Percentiles rank a stretch among this genome's conserved stretches.
These are phyloP conservation scores for Thinopyrum elongatum DNA, from an alignment of 176 grass and related monocot genomes.

Conservation along the genomic window DNA sequence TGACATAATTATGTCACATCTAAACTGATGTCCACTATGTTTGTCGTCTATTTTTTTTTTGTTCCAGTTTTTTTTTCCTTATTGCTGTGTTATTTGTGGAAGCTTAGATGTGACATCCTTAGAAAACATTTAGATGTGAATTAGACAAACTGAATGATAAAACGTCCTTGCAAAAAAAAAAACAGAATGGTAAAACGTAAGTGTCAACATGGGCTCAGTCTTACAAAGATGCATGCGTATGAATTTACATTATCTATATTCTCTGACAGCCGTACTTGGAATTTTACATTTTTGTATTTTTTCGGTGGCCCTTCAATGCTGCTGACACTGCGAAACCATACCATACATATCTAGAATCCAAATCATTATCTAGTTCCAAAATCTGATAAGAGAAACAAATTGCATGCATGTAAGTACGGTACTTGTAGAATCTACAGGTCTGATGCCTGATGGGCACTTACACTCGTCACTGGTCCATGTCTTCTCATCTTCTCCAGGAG, in stretches of 20 bases:
- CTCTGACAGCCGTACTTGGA: neutral
- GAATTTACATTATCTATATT: neutral
- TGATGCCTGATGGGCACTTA: neutral
- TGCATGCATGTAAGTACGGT: neutral
- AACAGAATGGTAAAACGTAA: too few species aligned
- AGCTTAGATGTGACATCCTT: too few species aligned
- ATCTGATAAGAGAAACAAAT: neutral
- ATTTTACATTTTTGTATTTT: neutral
- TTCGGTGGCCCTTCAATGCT: neutral
- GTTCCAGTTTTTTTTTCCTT: too few species aligned
- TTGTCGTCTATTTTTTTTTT: too few species aligned
- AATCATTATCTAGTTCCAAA: neutral
- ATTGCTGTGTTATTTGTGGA: too few species aligned
- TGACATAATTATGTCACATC: too few species aligned
- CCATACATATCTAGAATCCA: neutral
- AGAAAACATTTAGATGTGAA: too few species aligned
- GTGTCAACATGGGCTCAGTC: neutral
- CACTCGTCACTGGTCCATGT: neutral
- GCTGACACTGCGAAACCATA: too few species aligned
- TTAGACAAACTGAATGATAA: too few species aligned
- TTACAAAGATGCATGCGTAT: neutral
- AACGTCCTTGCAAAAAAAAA: too few species aligned
- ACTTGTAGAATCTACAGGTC: neutral
- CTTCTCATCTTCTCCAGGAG: conserved; percentile 29
- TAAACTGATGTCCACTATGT: too few species aligned